Percentiles rank a stretch among this genome's conserved stretches.
phyloP scores from a whole-genome alignment of 768 basidiomycete species.

The Glaciozyma martinii region DNA sequence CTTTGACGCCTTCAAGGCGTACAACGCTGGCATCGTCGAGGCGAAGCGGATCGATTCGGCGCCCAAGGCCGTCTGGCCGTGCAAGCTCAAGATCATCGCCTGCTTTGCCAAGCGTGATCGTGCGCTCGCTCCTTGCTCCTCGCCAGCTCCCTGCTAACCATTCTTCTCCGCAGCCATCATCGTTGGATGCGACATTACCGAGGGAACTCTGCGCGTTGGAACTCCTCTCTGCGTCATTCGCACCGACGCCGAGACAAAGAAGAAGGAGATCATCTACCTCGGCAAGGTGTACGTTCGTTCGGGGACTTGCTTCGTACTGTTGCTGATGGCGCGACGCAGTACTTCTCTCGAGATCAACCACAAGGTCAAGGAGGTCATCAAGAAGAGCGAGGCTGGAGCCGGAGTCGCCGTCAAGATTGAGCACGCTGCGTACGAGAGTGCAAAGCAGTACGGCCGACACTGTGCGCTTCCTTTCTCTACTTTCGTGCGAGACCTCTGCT shows the following conservation, averaged over 20 bases:
- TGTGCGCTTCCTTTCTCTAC: slow-evolving; percentile 48
- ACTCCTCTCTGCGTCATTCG: slow-evolving; percentile 94
- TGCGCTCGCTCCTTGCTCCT: slow-evolving; percentile 2
- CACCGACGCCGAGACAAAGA: slow-evolving; percentile 72
- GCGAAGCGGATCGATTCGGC: slow-evolving; percentile 87
- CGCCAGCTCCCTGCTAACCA: background rate
- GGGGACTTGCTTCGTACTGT: background rate
- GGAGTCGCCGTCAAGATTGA: slow-evolving; percentile 99
- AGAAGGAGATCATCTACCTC: slow-evolving; percentile 81
- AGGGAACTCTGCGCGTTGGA: slow-evolving; percentile 79
- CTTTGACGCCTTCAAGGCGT: slow-evolving; percentile 90
- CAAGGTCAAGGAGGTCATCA: slow-evolving; percentile 76
- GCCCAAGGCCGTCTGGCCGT: slow-evolving; percentile 93
- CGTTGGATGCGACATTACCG: slow-evolving; percentile 88
- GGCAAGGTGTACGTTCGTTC: slow-evolving; percentile 75
- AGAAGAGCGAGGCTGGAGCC: slow-evolving; percentile 86
- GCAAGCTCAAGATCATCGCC: slow-evolving; percentile 83
- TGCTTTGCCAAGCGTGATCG: slow-evolving; percentile 90
- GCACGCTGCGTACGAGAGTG: slow-evolving; percentile 87
- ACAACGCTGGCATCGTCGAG: slow-evolving; percentile 82
- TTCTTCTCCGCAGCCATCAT: slow-evolving; percentile 52
- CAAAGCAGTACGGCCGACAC: slow-evolving; percentile 92
- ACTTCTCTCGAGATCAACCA: slow-evolving; percentile 97
- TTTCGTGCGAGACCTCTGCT: background rate
- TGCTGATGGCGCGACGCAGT: no score